phyloP scores from a whole-genome alignment of 2,329 filamentous ascomycete species.

The Cladosporium oxysporum region DNA sequence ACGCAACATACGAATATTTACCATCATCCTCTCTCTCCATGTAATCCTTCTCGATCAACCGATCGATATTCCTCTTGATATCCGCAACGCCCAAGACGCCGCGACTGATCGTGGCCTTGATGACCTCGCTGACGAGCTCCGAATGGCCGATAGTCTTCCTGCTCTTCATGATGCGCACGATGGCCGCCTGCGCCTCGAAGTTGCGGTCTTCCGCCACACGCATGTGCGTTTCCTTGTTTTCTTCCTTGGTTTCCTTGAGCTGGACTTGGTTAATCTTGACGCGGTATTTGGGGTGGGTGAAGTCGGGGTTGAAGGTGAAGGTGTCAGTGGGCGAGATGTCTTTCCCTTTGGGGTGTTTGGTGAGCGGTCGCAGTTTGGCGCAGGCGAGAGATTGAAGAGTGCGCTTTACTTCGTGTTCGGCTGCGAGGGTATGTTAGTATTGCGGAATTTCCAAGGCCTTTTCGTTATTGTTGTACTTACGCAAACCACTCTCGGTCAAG shows the following conservation, averaged over 20 bases:
- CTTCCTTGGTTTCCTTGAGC: constrained; percentile 90
- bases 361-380: constrained; percentile 79
- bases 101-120: constrained; percentile 81
- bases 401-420: constrained; percentile 76
- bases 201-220: constrained; percentile 85
- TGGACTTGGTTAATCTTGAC: constrained; percentile 99
- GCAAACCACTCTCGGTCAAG: constrained; percentile 70
- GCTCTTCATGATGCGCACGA: constrained; percentile 96
- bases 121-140: constrained; percentile 89
- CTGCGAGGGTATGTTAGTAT: constrained; percentile 39
- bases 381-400: constrained; percentile 95
- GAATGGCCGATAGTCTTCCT: constrained; percentile 82
- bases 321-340: constrained; percentile 79
- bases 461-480: constrained; percentile 45
- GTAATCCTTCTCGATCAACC: constrained; percentile 92
- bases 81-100: constrained; percentile 82
- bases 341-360: constrained; percentile 76
- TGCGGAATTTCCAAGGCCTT: background rate
- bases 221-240: constrained; percentile 93
- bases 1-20: constrained; percentile 51
- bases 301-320: constrained; percentile 77
- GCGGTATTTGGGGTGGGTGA: constrained; percentile 78
- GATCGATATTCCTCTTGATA: constrained; percentile 97
- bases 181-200: constrained; percentile 95
- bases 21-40: constrained; percentile 76